These are phyloP conservation scores for Terfezia boudieri DNA, from an alignment of 495 filamentous ascomycete genomes.

Conservation along the genomic window DNA sequence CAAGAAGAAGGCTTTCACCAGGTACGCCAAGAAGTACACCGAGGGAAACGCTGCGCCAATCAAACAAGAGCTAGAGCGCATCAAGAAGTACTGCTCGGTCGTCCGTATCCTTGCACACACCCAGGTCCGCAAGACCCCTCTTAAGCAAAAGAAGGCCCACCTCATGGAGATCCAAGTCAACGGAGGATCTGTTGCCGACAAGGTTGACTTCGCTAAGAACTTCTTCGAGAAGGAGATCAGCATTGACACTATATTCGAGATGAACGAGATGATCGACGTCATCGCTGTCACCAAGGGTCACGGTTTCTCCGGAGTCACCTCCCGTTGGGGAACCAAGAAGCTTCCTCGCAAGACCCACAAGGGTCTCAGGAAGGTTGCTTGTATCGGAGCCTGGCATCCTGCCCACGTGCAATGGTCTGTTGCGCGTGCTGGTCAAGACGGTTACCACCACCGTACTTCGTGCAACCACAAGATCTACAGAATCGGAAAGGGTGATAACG, in stretches of 20 bases:
- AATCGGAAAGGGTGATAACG: slow-evolving; percentile 73
- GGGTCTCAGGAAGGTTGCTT: slow-evolving; percentile 99
- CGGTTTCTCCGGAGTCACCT: slow-evolving; percentile 91
- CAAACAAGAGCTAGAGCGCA: slow-evolving; percentile 92
- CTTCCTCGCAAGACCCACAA: slow-evolving; percentile 99
- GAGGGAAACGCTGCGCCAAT: slow-evolving; percentile 71
- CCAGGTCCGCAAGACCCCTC: slow-evolving; percentile 94
- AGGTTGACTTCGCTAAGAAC: slow-evolving; percentile 82
- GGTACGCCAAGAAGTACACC: slow-evolving; percentile 99
- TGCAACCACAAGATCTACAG: slow-evolving; percentile 99
- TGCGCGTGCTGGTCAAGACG: slow-evolving; percentile 97
- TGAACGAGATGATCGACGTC: slow-evolving; percentile 99
- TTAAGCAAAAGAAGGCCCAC: slow-evolving; percentile 99
- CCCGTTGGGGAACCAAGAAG: slow-evolving; percentile 99
- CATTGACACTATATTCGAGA: slow-evolving; percentile 88
- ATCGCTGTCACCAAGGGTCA: slow-evolving; percentile 99
- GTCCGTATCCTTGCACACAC: slow-evolving; percentile 98
- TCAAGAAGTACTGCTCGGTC: slow-evolving; percentile 99
- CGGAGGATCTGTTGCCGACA: slow-evolving; percentile 80
- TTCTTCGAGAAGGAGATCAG: slow-evolving; percentile 97
- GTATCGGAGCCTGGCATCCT: slow-evolving; percentile 99
- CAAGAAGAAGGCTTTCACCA: slow-evolving; percentile 99
- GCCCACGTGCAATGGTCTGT: slow-evolving; percentile 99
- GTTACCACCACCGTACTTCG: slow-evolving; percentile 99
- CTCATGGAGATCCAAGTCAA: slow-evolving; percentile 99